Percentiles rank a stretch among this genome's conserved stretches.
Evolutionary conservation across 352 stramenopile genomes (phyloP).

Genomic region (Phytophthora fragariae): DNA sequence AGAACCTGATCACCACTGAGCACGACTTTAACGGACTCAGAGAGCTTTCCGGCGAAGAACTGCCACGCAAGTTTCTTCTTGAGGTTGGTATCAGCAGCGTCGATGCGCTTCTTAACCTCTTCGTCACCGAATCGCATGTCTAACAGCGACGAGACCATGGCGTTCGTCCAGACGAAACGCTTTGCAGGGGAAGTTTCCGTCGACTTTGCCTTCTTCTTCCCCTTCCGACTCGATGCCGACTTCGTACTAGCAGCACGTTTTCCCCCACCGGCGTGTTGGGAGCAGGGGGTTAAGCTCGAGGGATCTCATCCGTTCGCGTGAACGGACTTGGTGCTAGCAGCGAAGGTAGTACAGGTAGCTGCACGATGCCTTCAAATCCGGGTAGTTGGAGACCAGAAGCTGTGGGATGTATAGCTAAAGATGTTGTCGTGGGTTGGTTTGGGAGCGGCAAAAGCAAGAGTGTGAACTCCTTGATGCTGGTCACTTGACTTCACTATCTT

Average conservation of each 20-base stretch:
- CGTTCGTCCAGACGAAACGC: constrained; percentile 12
- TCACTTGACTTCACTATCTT: not conserved
- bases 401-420: not conserved
- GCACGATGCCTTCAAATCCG: not conserved
- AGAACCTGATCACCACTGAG: constrained; percentile 10
- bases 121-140: constrained; percentile 11
- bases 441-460: not conserved
- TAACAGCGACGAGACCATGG: not conserved
- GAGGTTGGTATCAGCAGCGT: not conserved
- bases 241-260: not conserved
- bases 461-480: not conserved
- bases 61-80: constrained; percentile 17
- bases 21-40: not conserved
- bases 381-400: not conserved
- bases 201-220: not conserved
- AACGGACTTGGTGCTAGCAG: not conserved
- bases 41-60: constrained; percentile 10
- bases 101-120: constrained; percentile 7
- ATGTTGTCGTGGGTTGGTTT: not conserved
- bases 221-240: not conserved
- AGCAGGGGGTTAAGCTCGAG: not conserved
- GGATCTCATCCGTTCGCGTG: not conserved
- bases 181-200: not conserved
- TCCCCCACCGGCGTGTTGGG: not conserved
- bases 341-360: not conserved